phyloP scores from a whole-genome alignment of 352 stramenopile species.

The Phytopythium litorale region DNA sequence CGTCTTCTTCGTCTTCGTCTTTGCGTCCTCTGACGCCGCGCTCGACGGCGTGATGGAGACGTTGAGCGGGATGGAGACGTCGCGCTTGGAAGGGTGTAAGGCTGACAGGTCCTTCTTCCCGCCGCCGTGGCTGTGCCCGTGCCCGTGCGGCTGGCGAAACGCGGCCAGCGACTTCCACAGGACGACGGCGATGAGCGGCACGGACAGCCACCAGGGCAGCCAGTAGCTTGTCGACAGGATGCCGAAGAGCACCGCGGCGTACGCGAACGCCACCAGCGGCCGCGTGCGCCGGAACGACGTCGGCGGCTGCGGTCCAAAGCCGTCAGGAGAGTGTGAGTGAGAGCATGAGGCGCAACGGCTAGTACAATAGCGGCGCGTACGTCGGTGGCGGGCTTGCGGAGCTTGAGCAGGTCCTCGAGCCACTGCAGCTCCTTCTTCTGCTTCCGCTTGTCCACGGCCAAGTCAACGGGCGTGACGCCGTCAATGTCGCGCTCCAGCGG shows the following conservation, averaged over 20 bases:
- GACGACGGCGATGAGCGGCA: conserved; percentile 56
- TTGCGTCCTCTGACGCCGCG: conserved; percentile 11
- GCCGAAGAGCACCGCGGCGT: conserved; percentile 37
- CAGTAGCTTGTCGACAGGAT: conserved; percentile 62
- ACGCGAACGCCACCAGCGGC: conserved; percentile 42
- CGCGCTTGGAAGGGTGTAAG: conserved; percentile 45
- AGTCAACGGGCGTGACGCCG: conserved; percentile 37
- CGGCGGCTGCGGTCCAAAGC: conserved; percentile 19
- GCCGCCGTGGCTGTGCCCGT: conserved; percentile 42
- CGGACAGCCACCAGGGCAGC: conserved; percentile 63
- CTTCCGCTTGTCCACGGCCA: conserved; percentile 27
- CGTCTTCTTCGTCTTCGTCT: conserved; percentile 13
- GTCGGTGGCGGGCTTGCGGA: conserved; percentile 30
- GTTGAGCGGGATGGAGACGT: conserved; percentile 24
- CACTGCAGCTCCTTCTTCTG: conserved; percentile 31
- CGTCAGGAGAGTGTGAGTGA: background rate
- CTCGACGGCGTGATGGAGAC: conserved; percentile 26
- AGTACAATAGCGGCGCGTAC: background rate
- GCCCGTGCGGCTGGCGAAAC: conserved; percentile 33
- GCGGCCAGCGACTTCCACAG: conserved; percentile 42
- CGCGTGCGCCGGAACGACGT: conserved; percentile 54
- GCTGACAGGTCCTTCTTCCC: conserved; percentile 23
- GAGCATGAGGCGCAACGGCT: no score
- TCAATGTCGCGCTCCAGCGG: conserved; percentile 39
- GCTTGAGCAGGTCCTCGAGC: conserved; percentile 44